These are phyloP conservation scores for Termitomyces sp. DNA, from an alignment of 768 basidiomycete genomes.

Conservation along the genomic window DNA sequence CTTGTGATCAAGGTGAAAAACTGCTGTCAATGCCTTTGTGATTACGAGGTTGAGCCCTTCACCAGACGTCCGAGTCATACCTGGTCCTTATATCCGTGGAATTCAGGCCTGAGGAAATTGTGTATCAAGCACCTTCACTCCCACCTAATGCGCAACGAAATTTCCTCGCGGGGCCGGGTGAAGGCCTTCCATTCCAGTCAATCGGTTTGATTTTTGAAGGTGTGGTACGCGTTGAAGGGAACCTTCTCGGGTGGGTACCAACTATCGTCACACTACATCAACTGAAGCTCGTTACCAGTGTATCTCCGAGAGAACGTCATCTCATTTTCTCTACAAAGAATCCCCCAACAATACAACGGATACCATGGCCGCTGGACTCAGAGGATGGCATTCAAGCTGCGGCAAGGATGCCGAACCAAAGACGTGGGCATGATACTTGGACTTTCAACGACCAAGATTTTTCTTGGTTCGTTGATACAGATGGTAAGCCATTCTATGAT, in stretches of 20 bases:
- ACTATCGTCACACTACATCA: not conserved
- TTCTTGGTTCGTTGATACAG: conserved; percentile 68
- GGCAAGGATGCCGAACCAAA: conserved; percentile 24
- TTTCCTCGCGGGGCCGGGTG: conserved; percentile 79
- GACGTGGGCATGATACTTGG: conserved; percentile 66
- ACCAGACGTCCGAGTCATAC: conserved; percentile 77
- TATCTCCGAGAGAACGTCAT: conserved; percentile 68
- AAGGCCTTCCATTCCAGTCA: conserved; percentile 65
- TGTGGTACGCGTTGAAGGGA: conserved; percentile 74
- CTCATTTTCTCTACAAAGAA: conserved; percentile 69
- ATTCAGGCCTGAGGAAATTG: conserved; percentile 47
- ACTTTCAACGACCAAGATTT: conserved; percentile 58
- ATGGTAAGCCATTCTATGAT: conserved; percentile 42
- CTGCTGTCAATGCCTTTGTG: not conserved
- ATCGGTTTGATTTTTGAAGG: conserved; percentile 73
- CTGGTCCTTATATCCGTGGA: conserved; percentile 71
- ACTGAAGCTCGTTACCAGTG: conserved; percentile 33
- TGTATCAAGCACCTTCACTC: conserved; percentile 50
- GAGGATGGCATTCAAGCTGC: conserved; percentile 29
- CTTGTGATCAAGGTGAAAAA: conserved; percentile 75
- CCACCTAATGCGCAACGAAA: conserved; percentile 54
- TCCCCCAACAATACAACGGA: conserved; percentile 75
- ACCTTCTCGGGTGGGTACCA: conserved; percentile 54
- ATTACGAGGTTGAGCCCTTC: not conserved
- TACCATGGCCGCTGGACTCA: conserved; percentile 71